These are phyloP conservation scores for Sclerotinia sclerotiorum DNA, from an alignment of 2,329 filamentous ascomycete species.

Conservation along the genomic window DNA sequence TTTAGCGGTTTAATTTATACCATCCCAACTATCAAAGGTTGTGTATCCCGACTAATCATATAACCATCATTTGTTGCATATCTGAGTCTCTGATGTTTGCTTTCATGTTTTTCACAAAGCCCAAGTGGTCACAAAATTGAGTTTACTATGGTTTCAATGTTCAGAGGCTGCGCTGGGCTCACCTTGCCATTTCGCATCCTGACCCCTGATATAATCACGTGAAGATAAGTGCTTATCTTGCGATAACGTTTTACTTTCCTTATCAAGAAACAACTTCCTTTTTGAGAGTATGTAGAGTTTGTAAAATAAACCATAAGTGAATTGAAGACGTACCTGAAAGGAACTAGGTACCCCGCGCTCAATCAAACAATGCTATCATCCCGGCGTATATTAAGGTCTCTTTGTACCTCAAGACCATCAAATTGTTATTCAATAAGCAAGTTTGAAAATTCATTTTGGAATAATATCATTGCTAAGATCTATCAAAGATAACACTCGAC, in stretches of 20 bases:
- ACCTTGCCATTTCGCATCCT: background rate
- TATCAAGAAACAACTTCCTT: slow-evolving; percentile 11
- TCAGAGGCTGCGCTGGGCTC: background rate
- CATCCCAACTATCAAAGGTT: background rate
- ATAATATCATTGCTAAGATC: slow-evolving; percentile 12
- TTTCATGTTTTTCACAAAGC: background rate
- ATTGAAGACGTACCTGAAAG: background rate
- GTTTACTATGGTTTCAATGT: no score
- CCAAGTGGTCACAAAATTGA: background rate
- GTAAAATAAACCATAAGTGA: background rate
- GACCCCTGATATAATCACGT: background rate
- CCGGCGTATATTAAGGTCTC: background rate
- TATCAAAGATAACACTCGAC: slow-evolving; percentile 11
- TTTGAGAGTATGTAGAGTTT: background rate
- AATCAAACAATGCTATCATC: background rate
- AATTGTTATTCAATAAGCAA: slow-evolving; percentile 3
- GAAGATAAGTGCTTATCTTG: slow-evolving; percentile 17
- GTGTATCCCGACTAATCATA: slow-evolving; percentile 10
- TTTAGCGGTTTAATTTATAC: background rate
- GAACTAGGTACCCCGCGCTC: slow-evolving; percentile 1
- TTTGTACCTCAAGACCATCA: background rate
- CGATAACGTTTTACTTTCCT: background rate
- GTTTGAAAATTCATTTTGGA: background rate
- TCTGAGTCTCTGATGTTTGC: slow-evolving; percentile 22
- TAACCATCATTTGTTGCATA: slow-evolving; percentile 20